Evolutionary conservation across 2,329 filamentous ascomycete species (phyloP).

Genomic region (Exophiala phaeomuriformis): DNA sequence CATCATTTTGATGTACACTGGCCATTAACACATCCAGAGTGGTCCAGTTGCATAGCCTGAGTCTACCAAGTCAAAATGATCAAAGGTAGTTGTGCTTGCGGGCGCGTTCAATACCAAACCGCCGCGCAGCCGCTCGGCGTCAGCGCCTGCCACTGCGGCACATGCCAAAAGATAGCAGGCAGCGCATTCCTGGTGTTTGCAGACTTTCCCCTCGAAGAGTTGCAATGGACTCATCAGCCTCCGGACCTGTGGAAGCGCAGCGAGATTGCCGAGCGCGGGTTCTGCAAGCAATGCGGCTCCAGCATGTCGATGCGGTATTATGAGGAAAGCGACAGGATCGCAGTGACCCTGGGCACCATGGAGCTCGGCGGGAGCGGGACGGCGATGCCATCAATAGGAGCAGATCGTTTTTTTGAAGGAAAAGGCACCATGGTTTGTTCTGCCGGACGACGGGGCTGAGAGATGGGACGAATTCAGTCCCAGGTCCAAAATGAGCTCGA

Average conservation of each 20-base stretch:
- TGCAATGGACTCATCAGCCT: constrained; percentile 34
- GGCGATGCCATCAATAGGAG: constrained; percentile 28
- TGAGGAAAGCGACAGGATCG: constrained; percentile 30
- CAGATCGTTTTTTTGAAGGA: constrained; percentile 44
- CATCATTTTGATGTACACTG: no score
- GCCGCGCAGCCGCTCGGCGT: constrained; percentile 31
- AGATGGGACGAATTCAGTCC: constrained; percentile 27
- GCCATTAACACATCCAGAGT: no score
- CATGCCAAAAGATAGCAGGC: constrained; percentile 45
- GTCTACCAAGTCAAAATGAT: constrained; percentile 11
- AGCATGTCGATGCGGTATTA: constrained; percentile 41
- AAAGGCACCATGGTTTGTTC: constrained; percentile 35
- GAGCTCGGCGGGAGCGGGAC: constrained; percentile 26
- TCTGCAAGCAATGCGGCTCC: constrained; percentile 43
- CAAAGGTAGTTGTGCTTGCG: constrained; percentile 23
- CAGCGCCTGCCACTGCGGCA: constrained; percentile 43
- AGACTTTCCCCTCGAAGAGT: constrained; percentile 30
- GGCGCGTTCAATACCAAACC: constrained; percentile 18
- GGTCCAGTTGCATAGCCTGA: no score
- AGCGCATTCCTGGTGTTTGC: constrained; percentile 41
- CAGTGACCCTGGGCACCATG: constrained; percentile 38
- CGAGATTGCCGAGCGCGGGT: constrained; percentile 37
- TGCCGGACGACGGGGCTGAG: constrained; percentile 34
- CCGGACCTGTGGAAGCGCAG: constrained; percentile 30
- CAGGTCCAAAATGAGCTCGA: constrained; percentile 23